These are phyloP conservation scores for Asclepias syriaca DNA, from an alignment of 257 asterid genomes.

Conservation along the genomic window DNA sequence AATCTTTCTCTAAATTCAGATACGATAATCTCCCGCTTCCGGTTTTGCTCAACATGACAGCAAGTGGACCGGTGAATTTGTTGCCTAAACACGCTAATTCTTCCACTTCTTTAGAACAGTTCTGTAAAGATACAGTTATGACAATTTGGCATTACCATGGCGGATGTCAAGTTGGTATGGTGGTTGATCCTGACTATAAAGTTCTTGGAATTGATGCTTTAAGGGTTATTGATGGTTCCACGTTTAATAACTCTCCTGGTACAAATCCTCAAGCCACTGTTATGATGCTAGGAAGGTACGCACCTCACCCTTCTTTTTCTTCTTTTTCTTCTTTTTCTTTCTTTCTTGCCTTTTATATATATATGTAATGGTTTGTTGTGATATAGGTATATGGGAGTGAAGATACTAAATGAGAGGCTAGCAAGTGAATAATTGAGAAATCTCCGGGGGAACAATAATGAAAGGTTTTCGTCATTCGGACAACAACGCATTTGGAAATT, in stretches of 20 bases:
- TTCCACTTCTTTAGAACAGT: constrained; percentile 66
- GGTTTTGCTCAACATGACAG: constrained; percentile 64
- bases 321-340: too few relatives aligned
- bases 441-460: neutral
- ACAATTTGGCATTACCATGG: constrained; percentile 97
- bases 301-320: too few relatives aligned
- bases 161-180: constrained; percentile 65
- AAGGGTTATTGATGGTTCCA: constrained; percentile 82
- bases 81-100: constrained; percentile 57
- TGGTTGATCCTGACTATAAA: constrained; percentile 51
- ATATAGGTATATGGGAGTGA: constrained; percentile 77
- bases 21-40: constrained; percentile 38
- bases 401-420: constrained; percentile 46
- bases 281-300: constrained; percentile 87
- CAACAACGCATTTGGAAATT: neutral
- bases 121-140: constrained; percentile 80
- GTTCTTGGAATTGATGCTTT: constrained; percentile 55
- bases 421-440: constrained; percentile 20
- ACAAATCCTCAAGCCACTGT: constrained; percentile 94
- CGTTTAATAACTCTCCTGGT: constrained; percentile 68
- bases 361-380: neutral
- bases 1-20: constrained; percentile 46
- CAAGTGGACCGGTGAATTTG: constrained; percentile 52
- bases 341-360: too few relatives aligned
- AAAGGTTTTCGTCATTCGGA: neutral